phyloP scores from a whole-genome alignment of 2,329 filamentous ascomycete genomes.

The Diaporthe sp. region DNA sequence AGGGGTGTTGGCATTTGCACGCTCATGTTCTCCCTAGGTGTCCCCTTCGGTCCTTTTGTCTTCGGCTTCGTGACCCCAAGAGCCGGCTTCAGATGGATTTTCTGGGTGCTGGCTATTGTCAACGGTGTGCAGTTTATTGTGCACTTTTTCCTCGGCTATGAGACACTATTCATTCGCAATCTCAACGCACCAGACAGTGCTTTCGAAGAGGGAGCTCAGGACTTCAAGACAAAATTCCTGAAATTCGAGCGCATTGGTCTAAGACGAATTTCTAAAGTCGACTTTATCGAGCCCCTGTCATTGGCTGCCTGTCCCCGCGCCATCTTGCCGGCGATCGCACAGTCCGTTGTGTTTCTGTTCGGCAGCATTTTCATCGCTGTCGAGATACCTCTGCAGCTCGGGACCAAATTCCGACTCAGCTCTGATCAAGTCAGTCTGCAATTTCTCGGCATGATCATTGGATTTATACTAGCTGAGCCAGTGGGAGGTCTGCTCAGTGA shows the following conservation, averaged over 20 bases:
- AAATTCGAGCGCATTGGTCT: slow-evolving; percentile 63
- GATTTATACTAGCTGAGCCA: slow-evolving; percentile 68
- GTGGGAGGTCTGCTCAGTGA: slow-evolving; percentile 66
- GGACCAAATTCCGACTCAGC: slow-evolving; percentile 67
- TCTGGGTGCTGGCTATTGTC: slow-evolving; percentile 23
- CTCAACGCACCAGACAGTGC: slow-evolving; percentile 43
- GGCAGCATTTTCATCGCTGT: slow-evolving; percentile 65
- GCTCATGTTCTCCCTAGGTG: slow-evolving; percentile 41
- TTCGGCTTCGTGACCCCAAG: slow-evolving; percentile 54
- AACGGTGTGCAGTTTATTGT: slow-evolving; percentile 68
- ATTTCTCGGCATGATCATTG: slow-evolving; percentile 68
- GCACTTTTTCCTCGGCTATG: slow-evolving; percentile 66
- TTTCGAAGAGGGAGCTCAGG: slow-evolving; percentile 41
- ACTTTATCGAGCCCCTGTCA: slow-evolving; percentile 62
- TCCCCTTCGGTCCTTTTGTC: slow-evolving; percentile 36
- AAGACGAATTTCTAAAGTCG: slow-evolving; percentile 58
- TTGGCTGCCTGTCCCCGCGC: slow-evolving; percentile 61
- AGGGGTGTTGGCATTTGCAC: slow-evolving; percentile 68
- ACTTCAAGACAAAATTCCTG: slow-evolving; percentile 60
- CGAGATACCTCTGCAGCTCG: slow-evolving; percentile 70
- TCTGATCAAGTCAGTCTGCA: slow-evolving; percentile 69
- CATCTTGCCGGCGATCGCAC: slow-evolving; percentile 63
- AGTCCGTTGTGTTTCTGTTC: slow-evolving; percentile 69
- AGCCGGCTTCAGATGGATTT: slow-evolving; percentile 46
- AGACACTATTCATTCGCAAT: slow-evolving; percentile 65